These are phyloP conservation scores for Raddia distichophylla DNA, from an alignment of 176 grass and related monocot genomes.

Conservation along the genomic window DNA sequence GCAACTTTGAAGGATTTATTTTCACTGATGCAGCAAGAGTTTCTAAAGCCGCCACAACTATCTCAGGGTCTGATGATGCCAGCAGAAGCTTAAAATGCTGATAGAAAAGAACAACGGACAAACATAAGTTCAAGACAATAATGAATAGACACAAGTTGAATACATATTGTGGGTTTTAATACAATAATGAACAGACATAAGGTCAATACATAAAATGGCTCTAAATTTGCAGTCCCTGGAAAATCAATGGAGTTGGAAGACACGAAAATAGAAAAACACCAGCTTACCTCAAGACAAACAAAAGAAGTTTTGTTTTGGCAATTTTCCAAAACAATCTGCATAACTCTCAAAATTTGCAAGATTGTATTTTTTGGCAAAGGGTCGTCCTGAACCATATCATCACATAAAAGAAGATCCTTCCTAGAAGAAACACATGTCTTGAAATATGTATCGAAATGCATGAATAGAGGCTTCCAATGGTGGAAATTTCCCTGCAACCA, in stretches of 20 bases:
- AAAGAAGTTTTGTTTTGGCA: constrained; percentile 92
- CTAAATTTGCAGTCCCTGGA: constrained; percentile 11
- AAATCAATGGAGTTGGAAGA: constrained; percentile 34
- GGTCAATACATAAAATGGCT: background rate
- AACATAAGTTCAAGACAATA: background rate
- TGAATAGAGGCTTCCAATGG: constrained; percentile 96
- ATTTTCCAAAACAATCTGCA: constrained; percentile 96
- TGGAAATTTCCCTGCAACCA: constrained; percentile 89
- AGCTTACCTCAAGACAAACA: constrained; percentile 82
- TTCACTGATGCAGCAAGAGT: constrained; percentile 82
- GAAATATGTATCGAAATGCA: constrained; percentile 95
- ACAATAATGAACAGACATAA: constrained; percentile 20
- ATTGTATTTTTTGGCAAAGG: constrained; percentile 85
- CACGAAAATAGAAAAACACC: constrained; percentile 25
- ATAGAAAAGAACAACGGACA: constrained; percentile 41
- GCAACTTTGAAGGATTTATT: constrained; percentile 97
- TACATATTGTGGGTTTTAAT: background rate
- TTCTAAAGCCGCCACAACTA: constrained; percentile 91
- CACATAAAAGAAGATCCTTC: constrained; percentile 90
- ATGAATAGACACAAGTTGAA: constrained; percentile 23
- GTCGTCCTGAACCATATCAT: constrained; percentile 73
- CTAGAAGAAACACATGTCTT: constrained; percentile 88
- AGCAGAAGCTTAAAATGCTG: constrained; percentile 94
- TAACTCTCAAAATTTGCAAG: constrained; percentile 92
- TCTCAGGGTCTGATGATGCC: constrained; percentile 88